Conservation (phyloP, 176 grass and related monocot genomes). For the Avena eriantha region DNA sequence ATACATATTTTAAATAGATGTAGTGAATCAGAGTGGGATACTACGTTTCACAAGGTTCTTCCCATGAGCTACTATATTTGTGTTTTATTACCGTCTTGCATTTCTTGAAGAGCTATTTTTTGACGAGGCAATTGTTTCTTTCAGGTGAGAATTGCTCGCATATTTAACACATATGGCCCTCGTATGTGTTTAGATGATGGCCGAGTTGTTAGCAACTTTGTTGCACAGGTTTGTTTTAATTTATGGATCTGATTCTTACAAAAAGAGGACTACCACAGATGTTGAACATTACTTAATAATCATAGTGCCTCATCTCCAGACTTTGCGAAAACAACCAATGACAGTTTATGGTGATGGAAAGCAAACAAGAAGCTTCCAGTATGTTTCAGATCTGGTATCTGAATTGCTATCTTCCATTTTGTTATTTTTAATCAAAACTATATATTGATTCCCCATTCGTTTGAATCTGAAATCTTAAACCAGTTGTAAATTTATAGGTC, state of each 20-base stretch:
- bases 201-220: slow-evolving; percentile 95
- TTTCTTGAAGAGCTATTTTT: slow-evolving; percentile 26
- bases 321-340: slow-evolving; percentile 85
- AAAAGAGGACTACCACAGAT: slow-evolving; percentile 30
- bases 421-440: slow-evolving; percentile 1
- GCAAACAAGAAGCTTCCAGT: slow-evolving; percentile 97
- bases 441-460: background rate
- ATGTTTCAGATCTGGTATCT: slow-evolving; percentile 95
- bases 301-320: slow-evolving; percentile 52
- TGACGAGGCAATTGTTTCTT: slow-evolving; percentile 31
- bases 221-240: slow-evolving; percentile 75
- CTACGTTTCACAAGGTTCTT: background rate
- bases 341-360: slow-evolving; percentile 97
- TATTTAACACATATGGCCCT: slow-evolving; percentile 97
- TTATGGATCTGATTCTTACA: slow-evolving; percentile 13
- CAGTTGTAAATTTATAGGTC: slow-evolving; percentile 58
- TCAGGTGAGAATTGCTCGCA: slow-evolving; percentile 92
- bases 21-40: background rate
- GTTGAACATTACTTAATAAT: slow-evolving; percentile 25
- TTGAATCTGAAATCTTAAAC: slow-evolving; percentile 5
- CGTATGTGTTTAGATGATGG: slow-evolving; percentile 97
- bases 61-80: background rate
- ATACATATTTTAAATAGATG: background rate
- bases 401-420: background rate
- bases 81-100: background rate